phyloP scores from a whole-genome alignment of 73 alveolate species.

The Halteria grandinella region DNA sequence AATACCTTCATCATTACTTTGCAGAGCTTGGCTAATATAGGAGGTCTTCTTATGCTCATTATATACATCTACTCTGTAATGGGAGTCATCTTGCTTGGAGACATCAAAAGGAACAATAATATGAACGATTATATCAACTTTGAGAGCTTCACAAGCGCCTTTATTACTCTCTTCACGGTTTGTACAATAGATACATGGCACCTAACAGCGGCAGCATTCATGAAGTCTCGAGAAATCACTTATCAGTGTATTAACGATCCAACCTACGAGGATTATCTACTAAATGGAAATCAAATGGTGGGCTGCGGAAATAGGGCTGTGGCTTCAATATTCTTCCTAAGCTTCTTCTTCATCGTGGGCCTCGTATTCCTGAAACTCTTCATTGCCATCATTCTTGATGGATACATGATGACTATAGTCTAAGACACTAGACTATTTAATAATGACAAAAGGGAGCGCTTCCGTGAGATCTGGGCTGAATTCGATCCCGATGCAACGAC shows the following conservation, averaged over 20 bases:
- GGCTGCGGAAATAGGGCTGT: conserved; percentile 43
- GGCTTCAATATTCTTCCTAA: conserved; percentile 1
- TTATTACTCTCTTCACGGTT: conserved; percentile 57
- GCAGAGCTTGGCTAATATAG: conserved; percentile 69
- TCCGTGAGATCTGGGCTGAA: conserved; percentile 61
- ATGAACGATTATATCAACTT: conserved; percentile 41
- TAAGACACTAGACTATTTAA: conserved; percentile 36
- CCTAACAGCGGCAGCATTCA: conserved; percentile 36
- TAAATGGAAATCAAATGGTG: not conserved
- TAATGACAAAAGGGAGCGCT: conserved; percentile 42
- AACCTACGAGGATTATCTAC: conserved; percentile 8
- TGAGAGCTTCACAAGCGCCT: conserved; percentile 44
- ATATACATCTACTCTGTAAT: conserved; percentile 59
- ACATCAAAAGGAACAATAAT: conserved; percentile 55
- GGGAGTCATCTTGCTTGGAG: conserved; percentile 62
- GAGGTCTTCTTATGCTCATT: conserved; percentile 63
- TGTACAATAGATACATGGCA: conserved; percentile 74
- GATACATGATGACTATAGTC: conserved; percentile 4
- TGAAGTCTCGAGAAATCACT: not conserved
- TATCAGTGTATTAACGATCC: conserved; percentile 15
- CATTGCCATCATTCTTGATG: conserved; percentile 52
- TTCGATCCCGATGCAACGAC: conserved; percentile 70
- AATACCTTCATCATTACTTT: conserved; percentile 59
- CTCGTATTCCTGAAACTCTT: conserved; percentile 43
- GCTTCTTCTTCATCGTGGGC: conserved; percentile 22